Percentiles rank a stretch among this genome's conserved stretches.
phyloP scores from a whole-genome alignment of 306 rosid genomes.

The Lotus japonicus region DNA sequence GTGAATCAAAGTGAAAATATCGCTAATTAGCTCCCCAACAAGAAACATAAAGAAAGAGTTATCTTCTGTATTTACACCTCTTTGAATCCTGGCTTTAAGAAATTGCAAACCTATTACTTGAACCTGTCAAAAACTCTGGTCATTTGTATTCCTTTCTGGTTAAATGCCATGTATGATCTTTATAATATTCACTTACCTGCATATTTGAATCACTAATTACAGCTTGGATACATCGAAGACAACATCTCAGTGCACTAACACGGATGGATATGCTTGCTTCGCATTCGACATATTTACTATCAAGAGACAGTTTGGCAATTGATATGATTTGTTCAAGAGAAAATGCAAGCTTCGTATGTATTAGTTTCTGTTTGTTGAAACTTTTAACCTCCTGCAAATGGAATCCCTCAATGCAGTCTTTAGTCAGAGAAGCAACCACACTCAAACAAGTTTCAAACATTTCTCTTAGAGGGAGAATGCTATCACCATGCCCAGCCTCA shows the following conservation, averaged over 20 bases:
- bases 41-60: slow-evolving; percentile 51
- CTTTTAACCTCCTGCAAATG: slow-evolving; percentile 51
- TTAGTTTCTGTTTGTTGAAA: slow-evolving; percentile 33
- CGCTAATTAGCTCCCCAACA: slow-evolving; percentile 62
- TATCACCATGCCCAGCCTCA: slow-evolving; percentile 44
- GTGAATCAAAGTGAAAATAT: slow-evolving; percentile 52
- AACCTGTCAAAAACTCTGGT: slow-evolving; percentile 50
- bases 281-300: slow-evolving; percentile 32
- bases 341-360: slow-evolving; percentile 75
- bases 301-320: slow-evolving; percentile 57
- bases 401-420: slow-evolving; percentile 62
- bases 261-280: slow-evolving; percentile 29
- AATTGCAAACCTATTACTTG: slow-evolving; percentile 77
- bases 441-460: slow-evolving; percentile 62
- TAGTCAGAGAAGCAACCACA: slow-evolving; percentile 48
- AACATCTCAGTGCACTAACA: slow-evolving; percentile 41
- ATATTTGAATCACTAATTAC: slow-evolving; percentile 56
- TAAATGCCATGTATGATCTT: slow-evolving; percentile 15
- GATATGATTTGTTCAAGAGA: slow-evolving; percentile 67
- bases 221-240: slow-evolving; percentile 56
- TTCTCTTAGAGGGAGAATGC: slow-evolving; percentile 30
- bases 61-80: slow-evolving; percentile 44
- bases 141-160: slow-evolving; percentile 20
- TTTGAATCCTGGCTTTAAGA: slow-evolving; percentile 64
- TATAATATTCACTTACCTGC: slow-evolving; percentile 48